Base-by-base conservation (phyloP, 306 rosid genomes). In the Corylus avellana region DNA sequence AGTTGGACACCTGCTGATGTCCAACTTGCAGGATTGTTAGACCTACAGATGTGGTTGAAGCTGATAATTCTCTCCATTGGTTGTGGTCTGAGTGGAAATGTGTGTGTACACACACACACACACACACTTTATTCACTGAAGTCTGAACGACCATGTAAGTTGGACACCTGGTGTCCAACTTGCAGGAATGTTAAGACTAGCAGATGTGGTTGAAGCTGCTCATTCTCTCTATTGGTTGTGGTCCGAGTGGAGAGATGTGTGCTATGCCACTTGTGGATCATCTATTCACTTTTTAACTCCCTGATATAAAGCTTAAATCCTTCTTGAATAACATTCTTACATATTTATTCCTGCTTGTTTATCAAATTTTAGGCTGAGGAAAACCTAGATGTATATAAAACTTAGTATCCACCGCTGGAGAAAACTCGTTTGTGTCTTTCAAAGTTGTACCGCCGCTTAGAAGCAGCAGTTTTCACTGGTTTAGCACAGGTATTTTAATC, bases 381-480 rank as follows among this genome's bases (percentile, higher is more conserved):
- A 81, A 89, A 88, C 86, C 87, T 88, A 72, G 88, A 89, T 86
- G 83, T 90, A 49, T 89, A 84, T 78, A 91, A 89, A 78, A 86
- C 94, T 7, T 96, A 96, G 98, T 96, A 96, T 86, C 99, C 97
- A 0, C 99, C 97, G 12, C 87, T 96, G 18, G 99, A 93, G 88
- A 96, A 93, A 86, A 93, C 99, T 17, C 71, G 93, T 59, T 91
- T 98, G 59, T 93, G 93, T 77, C 98, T 96, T 88, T 93, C 98
- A 42, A 96, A 93, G 92, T 81, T 93, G 85, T 91, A 96, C 82
- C 98, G 93, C 46, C 91, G 98, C 83, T 86, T 96, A 83, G 99
- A 96, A 83, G 87, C 92, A 55, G 93, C 59, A 62, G 99, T 96
- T 74, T 96, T 96, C 82, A 96, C 98, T 25, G 99, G 99, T 78